Base-by-base conservation (phyloP, 129 eudicot species). In the Mikania micrantha region DNA sequence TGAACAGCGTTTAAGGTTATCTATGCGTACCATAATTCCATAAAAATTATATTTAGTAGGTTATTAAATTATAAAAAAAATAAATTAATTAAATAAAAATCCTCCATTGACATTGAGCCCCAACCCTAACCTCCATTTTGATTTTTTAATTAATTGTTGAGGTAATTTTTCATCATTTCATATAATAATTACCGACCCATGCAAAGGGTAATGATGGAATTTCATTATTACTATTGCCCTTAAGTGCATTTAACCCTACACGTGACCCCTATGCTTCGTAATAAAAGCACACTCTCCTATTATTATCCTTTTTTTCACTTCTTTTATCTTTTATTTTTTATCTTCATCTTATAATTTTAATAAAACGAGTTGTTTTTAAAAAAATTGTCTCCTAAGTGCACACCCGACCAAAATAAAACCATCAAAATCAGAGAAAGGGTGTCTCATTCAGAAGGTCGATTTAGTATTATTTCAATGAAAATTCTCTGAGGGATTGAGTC, bases 201-300 rank as follows among this genome's bases (percentile, higher is more conserved):
- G 81, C 81, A 77, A 77, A 64, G 81, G 77, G 81, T 70, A 70
- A 77, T 77, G 76, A 77, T 77, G 81, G 77, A 63, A 77, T 63
- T 74, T 70, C 71, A 77, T 77, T 70, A 71, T 77, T 77, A 71
- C 77, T 77, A 65, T 65, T 70, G 67, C 61, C 71, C 76, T 69
- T 77, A 77, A 77, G 72, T 63, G 81, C 77, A 77, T 77, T 77
- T 64, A 70, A 77, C 81, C 81, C 77, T 77, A 77, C 81, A 77
- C 81, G 81, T 77, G 81, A 77, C 77, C 77, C 81, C 77, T 77
- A 71, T 70, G 81, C 62, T 77, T 77, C 38, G 76, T 77, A 77
- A 77, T 77, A 69, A 77, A 76, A 77, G 74, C 79, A 69, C 62
- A n/a, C 60, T 66, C 79, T 10, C 69, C 25, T 39, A 67, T 66